Evolutionary conservation across 2,329 filamentous ascomycete genomes (phyloP).

Genomic region (Xylariaceae sp.): DNA sequence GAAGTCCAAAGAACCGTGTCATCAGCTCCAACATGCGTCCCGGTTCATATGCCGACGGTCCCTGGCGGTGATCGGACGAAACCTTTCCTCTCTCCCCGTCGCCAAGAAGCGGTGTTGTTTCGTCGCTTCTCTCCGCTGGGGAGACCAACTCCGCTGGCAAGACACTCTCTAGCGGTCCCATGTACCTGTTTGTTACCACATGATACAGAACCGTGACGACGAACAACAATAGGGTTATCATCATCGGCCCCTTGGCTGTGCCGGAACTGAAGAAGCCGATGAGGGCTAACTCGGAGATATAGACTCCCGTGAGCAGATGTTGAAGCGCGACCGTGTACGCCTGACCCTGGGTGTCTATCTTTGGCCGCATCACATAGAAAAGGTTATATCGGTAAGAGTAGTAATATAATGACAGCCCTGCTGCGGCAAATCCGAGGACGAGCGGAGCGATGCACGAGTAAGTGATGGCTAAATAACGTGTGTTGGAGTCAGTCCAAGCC

Average conservation of each 20-base stretch:
- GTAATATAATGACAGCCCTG: conserved; percentile 66
- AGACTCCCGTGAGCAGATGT: conserved; percentile 65
- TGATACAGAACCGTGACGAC: conserved; percentile 59
- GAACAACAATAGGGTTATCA: conserved; percentile 57
- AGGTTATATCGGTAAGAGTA: conserved; percentile 71
- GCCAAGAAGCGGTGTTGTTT: conserved; percentile 26
- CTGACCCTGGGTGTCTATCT: conserved; percentile 68
- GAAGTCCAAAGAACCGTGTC: conserved; percentile 28
- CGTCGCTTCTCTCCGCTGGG: conserved; percentile 17
- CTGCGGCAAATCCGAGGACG: conserved; percentile 63
- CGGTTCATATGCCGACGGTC: conserved; percentile 20
- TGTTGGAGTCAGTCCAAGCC: background rate
- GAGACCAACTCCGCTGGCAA: conserved; percentile 24
- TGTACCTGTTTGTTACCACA: conserved; percentile 34
- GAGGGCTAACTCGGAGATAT: conserved; percentile 62
- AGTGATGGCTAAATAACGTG: conserved; percentile 43
- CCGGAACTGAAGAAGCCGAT: conserved; percentile 64
- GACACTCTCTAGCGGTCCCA: conserved; percentile 29
- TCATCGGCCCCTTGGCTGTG: conserved; percentile 50
- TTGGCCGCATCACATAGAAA: conserved; percentile 62
- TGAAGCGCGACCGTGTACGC: conserved; percentile 66
- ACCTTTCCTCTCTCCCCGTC: conserved; percentile 25
- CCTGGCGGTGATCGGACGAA: conserved; percentile 24
- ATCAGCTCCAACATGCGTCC: conserved; percentile 23
- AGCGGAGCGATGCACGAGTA: conserved; percentile 71